Percentiles rank a stretch among this genome's conserved stretches.
Evolutionary conservation across 2,329 filamentous ascomycete species (phyloP).

Genomic region (Thielaviopsis ethacetica): DNA sequence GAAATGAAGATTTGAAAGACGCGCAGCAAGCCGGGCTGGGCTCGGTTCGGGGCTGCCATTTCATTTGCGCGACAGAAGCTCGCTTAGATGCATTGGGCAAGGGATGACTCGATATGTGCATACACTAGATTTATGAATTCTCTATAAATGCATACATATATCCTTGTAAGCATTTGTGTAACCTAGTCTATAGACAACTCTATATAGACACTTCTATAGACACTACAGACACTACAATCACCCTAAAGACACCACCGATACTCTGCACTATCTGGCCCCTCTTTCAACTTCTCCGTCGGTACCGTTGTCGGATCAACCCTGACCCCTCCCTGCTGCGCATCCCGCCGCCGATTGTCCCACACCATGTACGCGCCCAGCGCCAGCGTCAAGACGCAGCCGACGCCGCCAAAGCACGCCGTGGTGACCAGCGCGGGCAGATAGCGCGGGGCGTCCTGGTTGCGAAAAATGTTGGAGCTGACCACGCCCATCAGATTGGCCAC

Average conservation of each 20-base stretch:
- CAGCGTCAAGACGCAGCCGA: slow-evolving; percentile 37
- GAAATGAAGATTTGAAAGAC: not conserved
- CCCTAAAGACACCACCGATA: slow-evolving; percentile 34
- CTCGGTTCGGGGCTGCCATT: not conserved
- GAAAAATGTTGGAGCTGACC: slow-evolving; percentile 53
- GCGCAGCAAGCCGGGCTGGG: not conserved
- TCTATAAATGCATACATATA: too few relatives aligned
- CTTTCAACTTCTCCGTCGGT: slow-evolving; percentile 31
- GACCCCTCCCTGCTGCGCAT: slow-evolving; percentile 35
- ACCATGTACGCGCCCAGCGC: slow-evolving; percentile 46
- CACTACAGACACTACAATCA: too few relatives aligned
- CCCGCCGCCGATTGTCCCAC: slow-evolving; percentile 33
- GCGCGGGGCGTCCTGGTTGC: slow-evolving; percentile 44
- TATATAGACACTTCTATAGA: too few relatives aligned
- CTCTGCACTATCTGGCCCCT: slow-evolving; percentile 29
- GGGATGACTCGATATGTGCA: too few relatives aligned
- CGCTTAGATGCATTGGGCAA: not conserved
- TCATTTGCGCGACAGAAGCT: not conserved
- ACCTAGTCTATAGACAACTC: too few relatives aligned
- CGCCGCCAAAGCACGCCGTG: slow-evolving; percentile 46
- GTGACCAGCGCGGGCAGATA: slow-evolving; percentile 51
- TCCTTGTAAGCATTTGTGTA: too few relatives aligned
- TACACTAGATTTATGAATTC: too few relatives aligned
- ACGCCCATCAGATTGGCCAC: slow-evolving; percentile 63
- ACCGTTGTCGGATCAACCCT: slow-evolving; percentile 29